Base-by-base conservation (phyloP, 257 asterid species). In the Misopates orontium region DNA sequence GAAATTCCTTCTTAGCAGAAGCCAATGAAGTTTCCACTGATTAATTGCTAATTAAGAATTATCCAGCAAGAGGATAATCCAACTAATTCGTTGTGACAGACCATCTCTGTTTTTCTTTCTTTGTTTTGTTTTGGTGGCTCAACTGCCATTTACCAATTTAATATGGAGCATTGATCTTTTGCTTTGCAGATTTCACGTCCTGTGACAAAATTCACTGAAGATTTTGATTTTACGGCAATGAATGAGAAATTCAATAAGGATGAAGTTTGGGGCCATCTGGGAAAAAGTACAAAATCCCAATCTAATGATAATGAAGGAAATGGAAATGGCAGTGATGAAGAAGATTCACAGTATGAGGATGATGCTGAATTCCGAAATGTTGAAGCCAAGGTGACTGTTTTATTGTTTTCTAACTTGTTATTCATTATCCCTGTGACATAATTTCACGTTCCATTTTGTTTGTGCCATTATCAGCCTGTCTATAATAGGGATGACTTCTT, bases 261-360 rank as follows among this genome's bases (percentile, higher is more conserved):
- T 60, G 97, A 90, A 82, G 98, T 93, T 1, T 93, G 98, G 98
- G 98, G 98, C 53, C 91, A 90, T 83, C 85, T 93, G n/a, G 98
- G 98, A 39, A 93, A 83, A 79, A 88, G 85, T 73, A 79, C 69
- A 39, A 81, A 64, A 62, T 71, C 78, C 47, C 84, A 73, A 22
- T 56, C 68, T 19, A 84, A 81, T 78, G 94, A 84, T 71, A 72
- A 75, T 56, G 94, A 84, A 66, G 91, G 82, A 62, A 76, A 84
- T 58, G 95, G 53, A 58, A 69, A 74, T 74, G 86, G 50, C 56
- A 80, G 84, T 58, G 89, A 83, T 44, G 96, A 84, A 66, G 89
- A 84, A 65, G 74, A 78, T 47, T 59, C 22, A 56, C 72, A 77
- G 39, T 84, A 84, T 0, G 95, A 86, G 68, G 75, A 82, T 64